Conservation (phyloP, 306 rosid genomes). For the Senna siamea region DNA sequence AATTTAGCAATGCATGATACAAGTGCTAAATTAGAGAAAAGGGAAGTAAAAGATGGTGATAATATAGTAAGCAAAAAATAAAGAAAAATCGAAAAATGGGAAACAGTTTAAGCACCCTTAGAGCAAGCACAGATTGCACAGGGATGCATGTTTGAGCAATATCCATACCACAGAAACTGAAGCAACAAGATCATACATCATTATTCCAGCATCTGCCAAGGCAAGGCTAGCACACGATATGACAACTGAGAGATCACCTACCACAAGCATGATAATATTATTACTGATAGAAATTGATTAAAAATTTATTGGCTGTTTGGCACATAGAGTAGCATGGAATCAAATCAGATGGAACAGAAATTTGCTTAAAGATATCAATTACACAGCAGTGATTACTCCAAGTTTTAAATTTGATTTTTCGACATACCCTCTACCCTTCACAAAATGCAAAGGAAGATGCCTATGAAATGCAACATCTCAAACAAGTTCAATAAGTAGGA, state of each 20-base stretch:
- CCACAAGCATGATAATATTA: constrained; percentile 28
- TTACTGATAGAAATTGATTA: constrained; percentile 12
- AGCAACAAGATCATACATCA: constrained; percentile 89
- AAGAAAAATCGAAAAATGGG: background rate
- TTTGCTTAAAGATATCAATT: constrained; percentile 3
- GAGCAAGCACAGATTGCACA: constrained; percentile 20
- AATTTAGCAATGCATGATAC: constrained; percentile 8
- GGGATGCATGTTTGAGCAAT: constrained; percentile 21
- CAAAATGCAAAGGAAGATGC: constrained; percentile 24
- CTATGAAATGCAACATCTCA: constrained; percentile 14
- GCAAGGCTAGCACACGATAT: constrained; percentile 98
- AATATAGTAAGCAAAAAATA: constrained; percentile 10
- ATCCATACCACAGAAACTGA: constrained; percentile 90
- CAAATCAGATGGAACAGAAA: constrained; percentile 5
- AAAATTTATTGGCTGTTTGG: background rate
- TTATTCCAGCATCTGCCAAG: constrained; percentile 92
- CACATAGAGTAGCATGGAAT: background rate
- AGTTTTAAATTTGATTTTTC: constrained; percentile 25
- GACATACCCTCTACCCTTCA: background rate
- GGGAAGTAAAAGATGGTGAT: background rate
- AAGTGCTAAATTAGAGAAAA: background rate
- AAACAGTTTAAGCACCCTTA: constrained; percentile 17
- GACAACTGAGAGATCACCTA: constrained; percentile 88
- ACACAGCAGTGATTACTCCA: constrained; percentile 14
- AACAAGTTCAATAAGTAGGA: background rate